These are phyloP conservation scores for Penicillium sp. DNA, from an alignment of 2,329 filamentous ascomycete species.

Conservation along the genomic window DNA sequence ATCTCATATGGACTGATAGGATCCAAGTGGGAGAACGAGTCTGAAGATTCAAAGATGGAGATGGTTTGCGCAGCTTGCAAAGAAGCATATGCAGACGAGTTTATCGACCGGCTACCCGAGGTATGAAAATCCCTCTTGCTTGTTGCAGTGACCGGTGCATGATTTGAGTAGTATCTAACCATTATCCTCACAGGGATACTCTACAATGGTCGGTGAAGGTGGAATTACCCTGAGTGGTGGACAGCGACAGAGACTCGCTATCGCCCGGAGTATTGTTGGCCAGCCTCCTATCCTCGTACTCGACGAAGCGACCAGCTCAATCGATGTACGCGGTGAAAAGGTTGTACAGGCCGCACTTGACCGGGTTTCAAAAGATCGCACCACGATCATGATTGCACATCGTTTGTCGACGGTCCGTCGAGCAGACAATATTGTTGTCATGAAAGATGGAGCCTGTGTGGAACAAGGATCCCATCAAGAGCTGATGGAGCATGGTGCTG, in stretches of 20 bases:
- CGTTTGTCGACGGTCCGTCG: conserved; percentile 72
- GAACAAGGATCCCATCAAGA: conserved; percentile 77
- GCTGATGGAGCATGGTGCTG: conserved; percentile 62
- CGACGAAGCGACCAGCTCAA: conserved; percentile 75
- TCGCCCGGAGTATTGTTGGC: conserved; percentile 70
- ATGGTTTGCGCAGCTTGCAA: conserved; percentile 63
- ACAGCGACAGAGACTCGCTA: conserved; percentile 79
- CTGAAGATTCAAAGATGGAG: conserved; percentile 45
- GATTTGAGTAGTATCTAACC: neutral
- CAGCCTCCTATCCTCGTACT: conserved; percentile 68
- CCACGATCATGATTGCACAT: conserved; percentile 77
- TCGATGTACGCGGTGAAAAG: conserved; percentile 57
- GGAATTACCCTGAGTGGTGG: conserved; percentile 81
- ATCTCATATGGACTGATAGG: conserved; percentile 59
- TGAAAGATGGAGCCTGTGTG: conserved; percentile 69
- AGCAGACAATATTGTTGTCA: conserved; percentile 76
- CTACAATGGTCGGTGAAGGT: conserved; percentile 73
- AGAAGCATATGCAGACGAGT: conserved; percentile 70
- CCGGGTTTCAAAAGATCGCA: conserved; percentile 61
- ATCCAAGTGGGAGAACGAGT: conserved; percentile 37
- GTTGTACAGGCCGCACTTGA: conserved; percentile 59
- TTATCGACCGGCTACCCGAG: conserved; percentile 63
- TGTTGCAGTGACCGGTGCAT: neutral
- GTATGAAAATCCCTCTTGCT: conserved; percentile 5
- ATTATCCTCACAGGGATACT: conserved; percentile 61